Evolutionary conservation across 139 green algal genomes (phyloP).

Genomic region (Penium margaritaceum): DNA sequence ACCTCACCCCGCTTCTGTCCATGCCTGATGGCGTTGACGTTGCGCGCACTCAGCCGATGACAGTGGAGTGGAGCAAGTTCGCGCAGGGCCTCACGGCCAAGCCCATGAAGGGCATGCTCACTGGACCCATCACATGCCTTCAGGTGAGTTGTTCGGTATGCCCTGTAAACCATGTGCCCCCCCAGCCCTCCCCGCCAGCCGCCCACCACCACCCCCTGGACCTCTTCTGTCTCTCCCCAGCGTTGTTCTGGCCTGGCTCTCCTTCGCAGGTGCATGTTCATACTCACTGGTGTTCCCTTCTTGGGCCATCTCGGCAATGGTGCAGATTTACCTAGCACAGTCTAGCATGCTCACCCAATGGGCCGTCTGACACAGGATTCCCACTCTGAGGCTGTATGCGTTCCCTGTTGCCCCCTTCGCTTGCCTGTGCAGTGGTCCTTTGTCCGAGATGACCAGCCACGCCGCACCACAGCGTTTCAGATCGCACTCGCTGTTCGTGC

Average conservation of each 20-base stretch:
- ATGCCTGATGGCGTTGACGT: background rate
- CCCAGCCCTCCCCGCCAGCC: no score
- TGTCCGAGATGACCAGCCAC: conserved; percentile 70
- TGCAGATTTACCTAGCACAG: no score
- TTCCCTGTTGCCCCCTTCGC: background rate
- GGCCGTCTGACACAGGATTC: background rate
- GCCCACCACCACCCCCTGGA: no score
- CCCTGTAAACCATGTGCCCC: no score
- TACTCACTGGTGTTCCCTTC: background rate
- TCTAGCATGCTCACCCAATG: background rate
- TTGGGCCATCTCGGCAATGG: background rate
- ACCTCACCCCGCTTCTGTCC: background rate
- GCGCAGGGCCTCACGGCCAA: no score
- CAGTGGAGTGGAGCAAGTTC: conserved; percentile 49
- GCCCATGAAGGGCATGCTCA: no score
- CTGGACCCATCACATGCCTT: no score
- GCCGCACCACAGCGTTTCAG: conserved; percentile 50
- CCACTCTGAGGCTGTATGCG: background rate
- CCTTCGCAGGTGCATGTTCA: background rate
- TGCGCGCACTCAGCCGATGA: conserved; percentile 56
- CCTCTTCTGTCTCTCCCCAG: no score
- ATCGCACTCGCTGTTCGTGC: conserved; percentile 70
- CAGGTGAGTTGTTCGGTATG: no score
- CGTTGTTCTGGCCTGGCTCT: conserved; percentile 73
- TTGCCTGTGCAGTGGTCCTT: conserved; percentile 82